Evolutionary conservation across 225 moss, liverwort and hornwort genomes (phyloP).

Genomic region (Antitrichia curtipendula): DNA sequence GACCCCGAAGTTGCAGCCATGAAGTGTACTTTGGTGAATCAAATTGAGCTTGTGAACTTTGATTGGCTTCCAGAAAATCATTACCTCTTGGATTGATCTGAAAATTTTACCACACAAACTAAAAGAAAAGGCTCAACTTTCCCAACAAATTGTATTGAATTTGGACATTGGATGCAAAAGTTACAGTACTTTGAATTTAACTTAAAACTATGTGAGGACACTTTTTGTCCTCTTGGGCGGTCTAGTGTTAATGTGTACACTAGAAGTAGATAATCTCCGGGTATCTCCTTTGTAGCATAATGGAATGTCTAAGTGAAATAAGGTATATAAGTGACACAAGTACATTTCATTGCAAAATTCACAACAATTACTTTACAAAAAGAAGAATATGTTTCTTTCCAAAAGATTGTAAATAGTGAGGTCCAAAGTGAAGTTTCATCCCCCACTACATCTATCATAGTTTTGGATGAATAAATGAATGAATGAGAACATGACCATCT

Average conservation of each 20-base stretch:
- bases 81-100: too few species aligned
- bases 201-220: too few species aligned
- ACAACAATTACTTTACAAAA: neutral
- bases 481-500: neutral
- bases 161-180: too few species aligned
- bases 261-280: neutral
- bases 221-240: too few species aligned
- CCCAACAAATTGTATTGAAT: too few species aligned
- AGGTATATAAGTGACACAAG: neutral
- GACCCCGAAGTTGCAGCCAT: too few species aligned
- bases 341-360: neutral
- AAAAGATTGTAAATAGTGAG: neutral
- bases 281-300: neutral
- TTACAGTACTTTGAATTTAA: too few species aligned
- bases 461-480: neutral
- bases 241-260: fast-evolving
- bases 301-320: neutral
- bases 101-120: too few species aligned
- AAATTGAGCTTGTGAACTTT: too few species aligned
- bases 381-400: neutral
- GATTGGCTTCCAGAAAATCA: too few species aligned
- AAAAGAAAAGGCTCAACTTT: too few species aligned
- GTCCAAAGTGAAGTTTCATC: neutral
- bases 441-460: neutral
- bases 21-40: too few species aligned